A percentile compares a stretch with the other conserved stretches of the same genome.
Conservation (phyloP, 2,329 filamentous ascomycete genomes). For the Aureobasidium musti region DNA sequence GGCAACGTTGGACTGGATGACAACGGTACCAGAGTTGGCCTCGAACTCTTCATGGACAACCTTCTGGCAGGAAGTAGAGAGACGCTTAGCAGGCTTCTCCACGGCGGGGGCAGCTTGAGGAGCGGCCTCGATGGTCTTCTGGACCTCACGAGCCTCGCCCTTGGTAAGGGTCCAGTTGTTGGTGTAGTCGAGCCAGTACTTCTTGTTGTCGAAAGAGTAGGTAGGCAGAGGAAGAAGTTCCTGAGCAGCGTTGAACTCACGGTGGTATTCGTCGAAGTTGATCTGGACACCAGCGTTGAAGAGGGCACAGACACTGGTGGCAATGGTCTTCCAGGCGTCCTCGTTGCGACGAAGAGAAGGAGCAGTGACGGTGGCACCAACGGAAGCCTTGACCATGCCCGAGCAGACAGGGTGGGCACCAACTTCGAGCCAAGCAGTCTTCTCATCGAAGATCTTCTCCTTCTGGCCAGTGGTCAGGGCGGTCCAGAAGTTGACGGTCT, state of each 20-base stretch:
- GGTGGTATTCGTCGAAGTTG: conserved; percentile 71
- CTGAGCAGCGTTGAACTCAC: conserved; percentile 60
- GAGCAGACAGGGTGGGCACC: conserved; percentile 72
- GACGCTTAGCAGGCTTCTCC: conserved; percentile 53
- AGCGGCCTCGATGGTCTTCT: conserved; percentile 44
- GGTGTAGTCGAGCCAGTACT: conserved; percentile 70
- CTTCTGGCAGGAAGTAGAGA: conserved; percentile 66
- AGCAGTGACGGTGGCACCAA: conserved; percentile 58
- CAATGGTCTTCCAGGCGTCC: conserved; percentile 64
- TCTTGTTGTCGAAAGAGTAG: conserved; percentile 70
- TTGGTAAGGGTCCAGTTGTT: conserved; percentile 74
- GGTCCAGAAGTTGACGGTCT: conserved; percentile 68
- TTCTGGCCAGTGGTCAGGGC: conserved; percentile 62
- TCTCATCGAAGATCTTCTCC: conserved; percentile 62
- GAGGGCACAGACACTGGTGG: conserved; percentile 59
- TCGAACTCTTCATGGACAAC: conserved; percentile 64
- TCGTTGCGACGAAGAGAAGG: conserved; percentile 65
- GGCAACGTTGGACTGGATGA: conserved; percentile 67
- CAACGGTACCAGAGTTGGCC: conserved; percentile 59
- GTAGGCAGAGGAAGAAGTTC: conserved; percentile 65
- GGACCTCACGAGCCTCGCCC: conserved; percentile 55
- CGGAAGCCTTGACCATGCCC: conserved; percentile 66
- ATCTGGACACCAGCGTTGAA: conserved; percentile 64
- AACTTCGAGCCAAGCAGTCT: conserved; percentile 71
- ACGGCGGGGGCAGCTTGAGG: conserved; percentile 42